A percentile compares a stretch with the other conserved stretches of the same genome.
phyloP scores from a whole-genome alignment of 129 eudicot genomes.

The Oenanthe sinensis region DNA sequence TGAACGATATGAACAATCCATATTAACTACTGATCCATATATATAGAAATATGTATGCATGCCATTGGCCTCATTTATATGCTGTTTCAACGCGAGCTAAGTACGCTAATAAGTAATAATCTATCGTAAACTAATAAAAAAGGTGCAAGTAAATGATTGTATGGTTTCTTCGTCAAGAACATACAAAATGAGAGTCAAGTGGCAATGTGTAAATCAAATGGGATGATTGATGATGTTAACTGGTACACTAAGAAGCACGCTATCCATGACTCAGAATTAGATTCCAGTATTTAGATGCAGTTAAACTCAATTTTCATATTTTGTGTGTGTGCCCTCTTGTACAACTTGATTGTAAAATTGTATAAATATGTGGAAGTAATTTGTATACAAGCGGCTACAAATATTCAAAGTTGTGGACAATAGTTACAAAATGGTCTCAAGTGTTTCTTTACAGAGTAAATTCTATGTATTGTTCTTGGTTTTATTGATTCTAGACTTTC shows the following conservation, averaged over 20 bases:
- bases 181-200: too few species aligned
- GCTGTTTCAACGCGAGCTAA: too few species aligned
- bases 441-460: neutral
- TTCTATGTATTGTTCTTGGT: neutral
- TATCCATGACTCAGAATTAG: neutral
- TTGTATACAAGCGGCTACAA: neutral
- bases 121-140: too few species aligned
- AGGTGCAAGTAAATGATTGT: too few species aligned
- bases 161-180: neutral
- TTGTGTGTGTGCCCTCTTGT: neutral
- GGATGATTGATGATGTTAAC: neutral
- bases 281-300: neutral
- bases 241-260: neutral
- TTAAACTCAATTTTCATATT: conserved; percentile 1
- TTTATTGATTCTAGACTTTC: neutral
- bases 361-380: neutral
- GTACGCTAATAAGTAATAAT: too few species aligned
- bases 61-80: too few species aligned
- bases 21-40: too few species aligned
- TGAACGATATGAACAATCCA: too few species aligned
- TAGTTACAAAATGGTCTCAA: neutral
- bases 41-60: too few species aligned
- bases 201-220: too few species aligned
- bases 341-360: neutral
- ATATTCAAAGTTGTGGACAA: neutral